These are phyloP conservation scores for Mercurialis annua DNA, from an alignment of 345 rosid genomes.

Conservation along the genomic window DNA sequence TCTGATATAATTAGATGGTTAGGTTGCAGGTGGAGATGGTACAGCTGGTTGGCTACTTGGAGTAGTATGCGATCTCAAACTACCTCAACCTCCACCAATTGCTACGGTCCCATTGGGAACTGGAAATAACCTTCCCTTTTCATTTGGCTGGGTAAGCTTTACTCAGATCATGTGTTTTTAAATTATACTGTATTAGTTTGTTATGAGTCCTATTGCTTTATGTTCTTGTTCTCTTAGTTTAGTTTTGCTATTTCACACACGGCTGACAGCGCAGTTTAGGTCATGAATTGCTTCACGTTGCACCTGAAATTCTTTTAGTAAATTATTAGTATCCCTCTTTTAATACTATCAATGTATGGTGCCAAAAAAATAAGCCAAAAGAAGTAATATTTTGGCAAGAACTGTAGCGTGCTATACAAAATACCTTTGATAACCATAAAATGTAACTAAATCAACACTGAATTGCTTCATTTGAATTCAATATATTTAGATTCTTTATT, in stretches of 20 bases:
- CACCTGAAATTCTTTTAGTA: neutral
- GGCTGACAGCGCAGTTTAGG: neutral
- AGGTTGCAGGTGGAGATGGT: slow-evolving; percentile 86
- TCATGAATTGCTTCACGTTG: neutral
- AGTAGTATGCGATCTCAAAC: slow-evolving; percentile 66
- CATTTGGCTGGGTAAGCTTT: slow-evolving; percentile 70
- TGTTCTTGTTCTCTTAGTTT: neutral
- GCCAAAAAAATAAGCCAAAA: neutral
- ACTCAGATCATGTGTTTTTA: neutral
- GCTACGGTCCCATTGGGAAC: slow-evolving; percentile 76
- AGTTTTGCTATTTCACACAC: neutral
- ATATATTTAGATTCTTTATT: neutral
- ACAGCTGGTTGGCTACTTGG: slow-evolving; percentile 80
- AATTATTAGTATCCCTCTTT: neutral
- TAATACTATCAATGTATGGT: neutral
- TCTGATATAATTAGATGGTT: slow-evolving; percentile 18
- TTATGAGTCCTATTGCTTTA: slow-evolving; percentile 4
- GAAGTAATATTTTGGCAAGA: no score
- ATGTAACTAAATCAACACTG: neutral
- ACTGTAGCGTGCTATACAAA: no score
- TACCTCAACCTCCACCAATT: slow-evolving; percentile 59
- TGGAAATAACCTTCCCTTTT: slow-evolving; percentile 69
- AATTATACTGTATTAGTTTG: neutral
- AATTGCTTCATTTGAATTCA: neutral
- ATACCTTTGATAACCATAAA: neutral